Evolutionary conservation across 164 flowering plant species (phyloP).

Genomic region (Stephania yunnanensis): DNA sequence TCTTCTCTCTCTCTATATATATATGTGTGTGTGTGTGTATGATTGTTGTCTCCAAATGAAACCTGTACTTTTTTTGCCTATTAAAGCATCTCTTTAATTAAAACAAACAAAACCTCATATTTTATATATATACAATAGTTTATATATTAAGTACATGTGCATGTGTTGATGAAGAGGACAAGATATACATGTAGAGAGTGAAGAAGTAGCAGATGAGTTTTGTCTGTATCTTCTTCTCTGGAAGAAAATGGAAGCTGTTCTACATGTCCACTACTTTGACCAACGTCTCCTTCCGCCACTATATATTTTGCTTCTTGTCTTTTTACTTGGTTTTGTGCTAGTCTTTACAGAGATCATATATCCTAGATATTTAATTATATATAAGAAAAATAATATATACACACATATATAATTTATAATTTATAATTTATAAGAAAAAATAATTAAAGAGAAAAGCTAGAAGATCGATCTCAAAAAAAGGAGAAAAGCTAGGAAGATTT

Average conservation of each 20-base stretch:
- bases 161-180: too few species aligned
- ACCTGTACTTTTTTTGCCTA: not conserved
- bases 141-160: too few species aligned
- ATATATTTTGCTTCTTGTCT: not conserved
- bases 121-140: too few species aligned
- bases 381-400: too few species aligned
- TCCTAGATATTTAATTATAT: not conserved
- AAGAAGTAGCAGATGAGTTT: too few species aligned
- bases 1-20: constrained; percentile 59
- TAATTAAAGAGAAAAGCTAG: too few species aligned
- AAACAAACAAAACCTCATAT: not conserved
- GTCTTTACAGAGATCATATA: not conserved
- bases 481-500: not conserved
- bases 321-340: constrained; percentile 5
- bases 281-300: too few species aligned
- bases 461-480: not conserved
- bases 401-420: too few species aligned
- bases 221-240: too few species aligned
- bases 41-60: constrained; percentile 19
- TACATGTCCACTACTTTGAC: not conserved
- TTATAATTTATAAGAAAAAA: too few species aligned
- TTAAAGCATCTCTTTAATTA: not conserved
- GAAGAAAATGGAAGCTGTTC: not conserved
- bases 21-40: constrained; percentile 8
- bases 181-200: too few species aligned